These are phyloP conservation scores for Lichina pygmaea DNA, from an alignment of 495 filamentous ascomycete species.

Conservation along the genomic window DNA sequence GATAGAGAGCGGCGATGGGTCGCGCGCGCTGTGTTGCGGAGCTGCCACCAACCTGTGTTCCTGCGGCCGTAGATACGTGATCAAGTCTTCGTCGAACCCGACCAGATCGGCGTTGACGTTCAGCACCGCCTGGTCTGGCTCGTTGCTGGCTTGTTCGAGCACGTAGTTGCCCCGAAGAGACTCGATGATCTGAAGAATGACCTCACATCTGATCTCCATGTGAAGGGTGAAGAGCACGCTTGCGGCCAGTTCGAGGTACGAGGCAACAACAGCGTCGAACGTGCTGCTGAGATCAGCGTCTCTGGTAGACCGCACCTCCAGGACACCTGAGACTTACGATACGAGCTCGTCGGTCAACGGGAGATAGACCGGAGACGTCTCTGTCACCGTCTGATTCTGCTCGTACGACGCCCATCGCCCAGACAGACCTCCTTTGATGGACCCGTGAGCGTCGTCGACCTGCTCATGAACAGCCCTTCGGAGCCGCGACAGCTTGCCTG, in stretches of 20 bases:
- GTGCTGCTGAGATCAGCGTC: slow-evolving; percentile 15
- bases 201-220: slow-evolving; percentile 58
- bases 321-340: slow-evolving; percentile 16
- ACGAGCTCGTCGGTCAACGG: slow-evolving; percentile 76
- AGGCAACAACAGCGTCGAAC: slow-evolving; percentile 70
- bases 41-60: slow-evolving; percentile 14
- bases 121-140: slow-evolving; percentile 55
- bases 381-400: slow-evolving; percentile 26
- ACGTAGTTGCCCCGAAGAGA: slow-evolving; percentile 23
- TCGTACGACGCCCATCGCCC: slow-evolving; percentile 63
- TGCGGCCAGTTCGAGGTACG: slow-evolving; percentile 47
- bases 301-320: no score
- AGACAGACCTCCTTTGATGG: slow-evolving; percentile 14
- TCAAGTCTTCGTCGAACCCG: slow-evolving; percentile 55
- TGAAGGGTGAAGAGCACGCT: slow-evolving; percentile 64
- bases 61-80: slow-evolving; percentile 31
- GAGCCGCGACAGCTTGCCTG: slow-evolving; percentile 46
- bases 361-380: slow-evolving; percentile 43
- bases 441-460: slow-evolving; percentile 16
- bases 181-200: slow-evolving; percentile 26
- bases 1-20: not conserved
- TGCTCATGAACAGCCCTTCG: slow-evolving; percentile 33
- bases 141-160: slow-evolving; percentile 43
- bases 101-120: slow-evolving; percentile 56
- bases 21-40: not conserved